Evolutionary conservation across 2,329 filamentous ascomycete genomes (phyloP).

Genomic region (Boeremia exigua): DNA sequence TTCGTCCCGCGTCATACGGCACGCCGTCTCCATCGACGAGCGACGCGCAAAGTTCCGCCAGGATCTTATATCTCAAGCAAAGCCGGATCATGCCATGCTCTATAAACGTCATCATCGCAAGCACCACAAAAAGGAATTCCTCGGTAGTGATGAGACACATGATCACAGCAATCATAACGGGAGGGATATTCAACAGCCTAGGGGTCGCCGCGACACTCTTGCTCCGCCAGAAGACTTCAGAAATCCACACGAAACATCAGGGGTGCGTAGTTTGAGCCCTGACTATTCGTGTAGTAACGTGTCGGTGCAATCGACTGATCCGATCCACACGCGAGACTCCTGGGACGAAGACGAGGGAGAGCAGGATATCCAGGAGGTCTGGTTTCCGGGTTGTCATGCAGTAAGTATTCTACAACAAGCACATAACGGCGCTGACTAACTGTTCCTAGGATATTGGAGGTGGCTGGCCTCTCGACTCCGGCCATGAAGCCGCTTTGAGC

Average conservation of each 20-base stretch:
- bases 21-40: constrained; percentile 75
- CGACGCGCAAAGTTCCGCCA: constrained; percentile 74
- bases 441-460: constrained; percentile 69
- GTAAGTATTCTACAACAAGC: constrained; percentile 27
- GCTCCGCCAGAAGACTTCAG: constrained; percentile 40
- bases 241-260: constrained; percentile 43
- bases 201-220: constrained; percentile 34
- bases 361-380: constrained; percentile 80
- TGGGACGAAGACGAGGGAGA: constrained; percentile 51
- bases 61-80: constrained; percentile 64
- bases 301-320: constrained; percentile 43
- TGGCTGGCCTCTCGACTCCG: constrained; percentile 67
- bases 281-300: constrained; percentile 32
- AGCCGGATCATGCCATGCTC: constrained; percentile 34
- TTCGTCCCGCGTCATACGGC: constrained; percentile 66
- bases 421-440: not conserved
- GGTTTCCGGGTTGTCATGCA: constrained; percentile 80
- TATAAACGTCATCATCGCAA: constrained; percentile 39
- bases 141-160: constrained; percentile 23
- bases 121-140: constrained; percentile 15
- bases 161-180: constrained; percentile 12
- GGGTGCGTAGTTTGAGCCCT: constrained; percentile 42
- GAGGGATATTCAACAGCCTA: constrained; percentile 16
- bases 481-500: constrained; percentile 65
- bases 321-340: constrained; percentile 28